Evolutionary conservation across 2,329 filamentous ascomycete species (phyloP).

Genomic region (Blumeria graminis): DNA sequence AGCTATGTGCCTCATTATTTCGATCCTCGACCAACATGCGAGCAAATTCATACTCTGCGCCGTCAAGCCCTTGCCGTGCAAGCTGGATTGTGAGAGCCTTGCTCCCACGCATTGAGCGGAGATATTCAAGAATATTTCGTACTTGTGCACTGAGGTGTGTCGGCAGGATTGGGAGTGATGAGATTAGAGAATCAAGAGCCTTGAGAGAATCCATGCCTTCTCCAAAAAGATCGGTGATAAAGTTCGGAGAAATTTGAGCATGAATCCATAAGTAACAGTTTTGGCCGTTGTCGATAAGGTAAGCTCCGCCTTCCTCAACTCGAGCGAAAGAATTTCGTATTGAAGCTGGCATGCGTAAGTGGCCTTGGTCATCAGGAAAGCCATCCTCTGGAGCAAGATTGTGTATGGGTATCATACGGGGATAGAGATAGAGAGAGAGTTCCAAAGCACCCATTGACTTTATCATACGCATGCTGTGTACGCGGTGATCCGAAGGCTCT

Average conservation of each 20-base stretch:
- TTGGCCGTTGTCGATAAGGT: constrained; percentile 89
- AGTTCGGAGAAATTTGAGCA: constrained; percentile 70
- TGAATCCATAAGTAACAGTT: constrained; percentile 83
- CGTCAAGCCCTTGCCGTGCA: constrained; percentile 77
- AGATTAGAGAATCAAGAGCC: constrained; percentile 57
- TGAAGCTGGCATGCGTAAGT: constrained; percentile 59
- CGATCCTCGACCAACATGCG: constrained; percentile 75
- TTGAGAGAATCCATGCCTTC: constrained; percentile 46
- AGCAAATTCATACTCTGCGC: constrained; percentile 91
- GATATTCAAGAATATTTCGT: constrained; percentile 74
- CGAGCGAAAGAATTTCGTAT: constrained; percentile 67
- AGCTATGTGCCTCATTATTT: constrained; percentile 93
- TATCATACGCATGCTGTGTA: constrained; percentile 79
- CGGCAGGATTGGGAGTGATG: constrained; percentile 58
- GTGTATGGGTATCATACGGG: constrained; percentile 77
- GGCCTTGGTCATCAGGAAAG: constrained; percentile 68
- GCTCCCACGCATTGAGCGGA: constrained; percentile 55
- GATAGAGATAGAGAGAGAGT: constrained; percentile 80
- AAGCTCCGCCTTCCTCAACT: constrained; percentile 80
- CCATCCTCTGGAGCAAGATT: constrained; percentile 71
- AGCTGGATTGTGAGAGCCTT: constrained; percentile 80
- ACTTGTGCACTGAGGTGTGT: constrained; percentile 90
- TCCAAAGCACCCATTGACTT: constrained; percentile 70
- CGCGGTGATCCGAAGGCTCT: constrained; percentile 72
- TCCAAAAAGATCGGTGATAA: constrained; percentile 78